Evolutionary conservation across 495 filamentous ascomycete genomes (phyloP), one percentile per base, ranked within the genome.

Genomic region (Thozetella sp.): DNA sequence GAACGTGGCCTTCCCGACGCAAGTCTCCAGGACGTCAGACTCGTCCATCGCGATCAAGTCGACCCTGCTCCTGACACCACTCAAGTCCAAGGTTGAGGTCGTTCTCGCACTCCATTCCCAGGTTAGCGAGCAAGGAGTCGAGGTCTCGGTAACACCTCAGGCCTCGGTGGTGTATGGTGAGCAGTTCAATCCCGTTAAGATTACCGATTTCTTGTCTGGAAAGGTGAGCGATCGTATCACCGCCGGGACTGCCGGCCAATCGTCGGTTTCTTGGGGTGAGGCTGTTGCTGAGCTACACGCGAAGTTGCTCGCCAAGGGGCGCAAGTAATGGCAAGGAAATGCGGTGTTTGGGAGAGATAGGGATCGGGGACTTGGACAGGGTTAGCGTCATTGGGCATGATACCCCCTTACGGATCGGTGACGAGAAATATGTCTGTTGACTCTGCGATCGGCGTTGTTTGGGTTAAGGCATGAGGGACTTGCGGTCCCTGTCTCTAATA

Each of bases 101-200:
- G 62, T 58, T 4, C 77, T 91, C 30, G 52, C 52, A n/a, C 50
- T 83, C 20, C 58, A 69, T 13, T 53, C 11, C 22, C 58, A 58
- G 58, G 51, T 59, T 40, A 61, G 52, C 1, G 61, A 20, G 13
- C 53, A 52, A 11, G 76, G 79, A 23, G 53, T 88, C 34, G 76
- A 73, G n/a, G 76, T 85, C n/a, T 69, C 65, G 0, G 69, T 84
- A 6, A 54, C 57, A 23, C 77, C 78, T 1, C 73, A 69, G 30
- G 88, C 80, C 1, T 72, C 68, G 53, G 83, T 90, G 2, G 78
- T 85, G 6, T 92, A 92, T 70, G 89, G 89, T 1, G 88, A 91
- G 67, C 74, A 72, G 56, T 88, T 89, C 61, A 86, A 85, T 52
- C 80, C 78, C 66, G 79, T 73, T 22, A 89, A 87, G 66, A 86